phyloP scores from a whole-genome alignment of 768 basidiomycete genomes.

The Wakefieldia striispora region DNA sequence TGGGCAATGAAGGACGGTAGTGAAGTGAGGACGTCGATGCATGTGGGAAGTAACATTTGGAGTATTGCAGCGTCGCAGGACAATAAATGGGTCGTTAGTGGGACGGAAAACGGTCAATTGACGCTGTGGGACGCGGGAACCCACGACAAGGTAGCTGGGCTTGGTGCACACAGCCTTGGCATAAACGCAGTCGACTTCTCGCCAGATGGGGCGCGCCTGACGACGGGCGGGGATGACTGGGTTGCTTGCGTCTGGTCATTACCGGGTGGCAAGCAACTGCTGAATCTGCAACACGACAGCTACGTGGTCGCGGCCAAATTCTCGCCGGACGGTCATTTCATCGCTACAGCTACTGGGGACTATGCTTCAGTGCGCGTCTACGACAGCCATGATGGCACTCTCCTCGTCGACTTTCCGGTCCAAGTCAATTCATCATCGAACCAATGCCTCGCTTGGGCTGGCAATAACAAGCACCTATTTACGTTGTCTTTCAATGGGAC shows the following conservation, averaged over 20 bases:
- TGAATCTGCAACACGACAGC: not conserved
- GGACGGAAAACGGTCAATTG: not conserved
- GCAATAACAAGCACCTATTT: not conserved
- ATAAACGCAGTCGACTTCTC: not conserved
- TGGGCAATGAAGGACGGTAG: not conserved
- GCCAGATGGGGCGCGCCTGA: not conserved
- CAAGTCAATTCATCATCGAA: not conserved
- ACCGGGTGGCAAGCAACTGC: not conserved
- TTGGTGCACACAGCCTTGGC: not conserved
- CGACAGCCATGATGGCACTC: not conserved
- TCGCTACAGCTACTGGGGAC: not conserved
- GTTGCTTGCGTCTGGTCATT: not conserved
- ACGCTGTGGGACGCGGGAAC: not conserved
- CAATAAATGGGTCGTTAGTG: constrained; percentile 1
- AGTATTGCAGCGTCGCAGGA: not conserved
- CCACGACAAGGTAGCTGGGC: not conserved
- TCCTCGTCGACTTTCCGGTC: not conserved
- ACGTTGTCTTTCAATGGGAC: not conserved
- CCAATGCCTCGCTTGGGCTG: constrained; percentile 1
- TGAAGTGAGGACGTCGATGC: not conserved
- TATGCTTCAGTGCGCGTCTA: not conserved
- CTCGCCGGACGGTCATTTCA: not conserved
- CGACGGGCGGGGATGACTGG: not conserved
- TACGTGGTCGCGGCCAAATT: not conserved
- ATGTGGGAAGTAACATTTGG: not conserved